phyloP scores from a whole-genome alignment of 1,284 basidiomycete species.

The Pseudozyma thailandica region DNA sequence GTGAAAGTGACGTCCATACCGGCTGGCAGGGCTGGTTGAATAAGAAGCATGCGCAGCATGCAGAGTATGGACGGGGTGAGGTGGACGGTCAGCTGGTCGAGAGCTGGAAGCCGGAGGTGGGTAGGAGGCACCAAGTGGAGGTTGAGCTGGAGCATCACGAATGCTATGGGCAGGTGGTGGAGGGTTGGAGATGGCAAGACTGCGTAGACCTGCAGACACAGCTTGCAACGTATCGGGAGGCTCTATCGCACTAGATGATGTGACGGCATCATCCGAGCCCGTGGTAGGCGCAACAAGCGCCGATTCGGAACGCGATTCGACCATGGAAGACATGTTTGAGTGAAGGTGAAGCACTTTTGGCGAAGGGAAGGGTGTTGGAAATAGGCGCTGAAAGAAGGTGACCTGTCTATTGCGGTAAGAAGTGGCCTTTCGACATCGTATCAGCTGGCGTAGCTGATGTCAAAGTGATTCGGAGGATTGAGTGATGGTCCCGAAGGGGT shows the following conservation, averaged over 20 bases:
- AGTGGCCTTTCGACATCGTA: constrained; percentile 28
- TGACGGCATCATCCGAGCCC: constrained; percentile 21
- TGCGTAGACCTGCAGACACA: constrained; percentile 34
- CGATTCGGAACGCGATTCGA: constrained; percentile 22
- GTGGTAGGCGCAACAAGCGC: constrained; percentile 15
- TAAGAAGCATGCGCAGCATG: constrained; percentile 14
- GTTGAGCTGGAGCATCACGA: constrained; percentile 3
- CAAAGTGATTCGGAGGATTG: not conserved
- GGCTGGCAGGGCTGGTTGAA: constrained; percentile 30
- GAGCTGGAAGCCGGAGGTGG: constrained; percentile 16
- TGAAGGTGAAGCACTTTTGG: not conserved
- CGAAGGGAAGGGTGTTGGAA: not conserved
- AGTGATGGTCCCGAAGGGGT: not conserved
- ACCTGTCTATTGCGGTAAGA: constrained; percentile 19
- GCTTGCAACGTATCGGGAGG: constrained; percentile 41
- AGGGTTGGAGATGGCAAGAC: constrained; percentile 24
- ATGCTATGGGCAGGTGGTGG: constrained; percentile 2
- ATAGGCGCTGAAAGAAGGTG: not conserved
- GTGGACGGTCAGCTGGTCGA: constrained; percentile 14
- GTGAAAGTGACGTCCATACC: constrained; percentile 33
- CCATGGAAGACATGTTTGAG: constrained; percentile 20
- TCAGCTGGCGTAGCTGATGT: constrained; percentile 28
- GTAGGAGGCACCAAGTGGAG: constrained; percentile 23
- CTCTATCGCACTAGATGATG: constrained; percentile 29
- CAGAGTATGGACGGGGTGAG: not conserved